Conservation (phyloP, 495 filamentous ascomycete species). For the Staphylotrichum tortipilum region DNA sequence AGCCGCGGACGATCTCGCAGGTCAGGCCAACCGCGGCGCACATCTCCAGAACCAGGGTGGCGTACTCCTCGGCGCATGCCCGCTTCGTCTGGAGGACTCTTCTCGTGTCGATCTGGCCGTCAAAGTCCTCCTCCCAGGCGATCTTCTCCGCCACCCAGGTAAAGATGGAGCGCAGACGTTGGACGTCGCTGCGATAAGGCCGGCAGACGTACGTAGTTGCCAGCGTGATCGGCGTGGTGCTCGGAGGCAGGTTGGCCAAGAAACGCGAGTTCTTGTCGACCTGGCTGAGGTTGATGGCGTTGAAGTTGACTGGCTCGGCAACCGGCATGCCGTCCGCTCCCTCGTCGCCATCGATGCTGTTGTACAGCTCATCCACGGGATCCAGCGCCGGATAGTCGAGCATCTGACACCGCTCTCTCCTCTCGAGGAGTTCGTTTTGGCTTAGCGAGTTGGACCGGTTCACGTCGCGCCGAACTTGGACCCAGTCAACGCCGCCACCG, state of each 20-base stretch:
- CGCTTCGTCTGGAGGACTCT: constrained; percentile 75
- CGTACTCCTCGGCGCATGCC: constrained; percentile 85
- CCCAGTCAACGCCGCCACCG: constrained; percentile 70
- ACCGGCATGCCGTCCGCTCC: constrained; percentile 76
- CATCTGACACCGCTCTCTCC: constrained; percentile 91
- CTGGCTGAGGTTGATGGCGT: constrained; percentile 63
- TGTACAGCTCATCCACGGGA: constrained; percentile 78
- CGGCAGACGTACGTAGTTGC: constrained; percentile 90
- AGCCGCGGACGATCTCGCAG: constrained; percentile 75
- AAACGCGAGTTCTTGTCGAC: constrained; percentile 97
- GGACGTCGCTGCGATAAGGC: constrained; percentile 90
- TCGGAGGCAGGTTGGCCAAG: constrained; percentile 78
- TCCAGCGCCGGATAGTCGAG: constrained; percentile 81
- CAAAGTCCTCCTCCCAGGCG: constrained; percentile 90
- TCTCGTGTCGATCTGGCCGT: constrained; percentile 66
- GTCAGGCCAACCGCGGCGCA: constrained; percentile 82
- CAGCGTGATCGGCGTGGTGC: constrained; percentile 73
- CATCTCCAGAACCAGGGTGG: constrained; percentile 85
- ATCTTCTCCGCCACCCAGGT: constrained; percentile 95
- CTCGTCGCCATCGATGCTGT: constrained; percentile 84
- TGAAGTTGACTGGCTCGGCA: constrained; percentile 74
- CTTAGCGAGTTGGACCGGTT: constrained; percentile 91
- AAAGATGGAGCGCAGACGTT: constrained; percentile 86
- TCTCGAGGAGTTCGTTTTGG: constrained; percentile 73
- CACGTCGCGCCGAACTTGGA: constrained; percentile 89